Base-by-base conservation (phyloP, 2,329 filamentous ascomycete species). In the Ceratocystis eucalypticola region DNA sequence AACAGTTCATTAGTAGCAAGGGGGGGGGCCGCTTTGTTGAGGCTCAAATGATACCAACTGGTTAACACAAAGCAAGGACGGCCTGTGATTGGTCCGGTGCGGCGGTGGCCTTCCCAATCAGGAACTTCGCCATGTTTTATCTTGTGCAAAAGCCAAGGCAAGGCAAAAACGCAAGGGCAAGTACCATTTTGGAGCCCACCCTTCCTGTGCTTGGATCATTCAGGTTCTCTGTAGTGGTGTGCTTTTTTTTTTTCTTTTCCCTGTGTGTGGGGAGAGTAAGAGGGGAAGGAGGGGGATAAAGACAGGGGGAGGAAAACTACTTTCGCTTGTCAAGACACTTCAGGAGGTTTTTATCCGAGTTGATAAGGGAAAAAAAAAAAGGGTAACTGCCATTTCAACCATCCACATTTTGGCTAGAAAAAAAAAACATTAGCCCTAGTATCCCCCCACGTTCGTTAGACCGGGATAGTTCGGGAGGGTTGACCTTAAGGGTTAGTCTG, bases 251-350 rank as follows among this genome's bases (percentile, higher is more conserved):
- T 15, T 33, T 33, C 6, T 33, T 20, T 2, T 55, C 2, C 20
- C 20, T 25, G 20, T 28, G 50, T 55, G 50, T 55, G 20, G 22
- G 50, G 5, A 28, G 53, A 57, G 12, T 30, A n/a, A n/a, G 22
- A 57, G 22, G 20, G 22, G 8, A 22, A 28, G 28, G 53, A 30
- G 28, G 17, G 20, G 48, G 17, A 22, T 10, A 25, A 20, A 20
- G 48, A 20, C n/a, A 20, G 22, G 48, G 48, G 22, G 20, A 25
- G 22, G 46, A 6, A 22, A 50, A 12, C 48, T 50, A 50, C 48
- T 50, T 50, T 50, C 48, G 48, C 48, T 50, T 50, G 48, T 50
- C 48, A 50, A 50, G 48, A 50, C 48, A 50, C 48, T 25, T 50
- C 48, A 50, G 48, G 48, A 50, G 48, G 8, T 41, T 50, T 22